Evolutionary conservation across 1,284 basidiomycete genomes (phyloP), one percentile per base, ranked within the genome.

Genomic region (Paramarasmius palmivorus): DNA sequence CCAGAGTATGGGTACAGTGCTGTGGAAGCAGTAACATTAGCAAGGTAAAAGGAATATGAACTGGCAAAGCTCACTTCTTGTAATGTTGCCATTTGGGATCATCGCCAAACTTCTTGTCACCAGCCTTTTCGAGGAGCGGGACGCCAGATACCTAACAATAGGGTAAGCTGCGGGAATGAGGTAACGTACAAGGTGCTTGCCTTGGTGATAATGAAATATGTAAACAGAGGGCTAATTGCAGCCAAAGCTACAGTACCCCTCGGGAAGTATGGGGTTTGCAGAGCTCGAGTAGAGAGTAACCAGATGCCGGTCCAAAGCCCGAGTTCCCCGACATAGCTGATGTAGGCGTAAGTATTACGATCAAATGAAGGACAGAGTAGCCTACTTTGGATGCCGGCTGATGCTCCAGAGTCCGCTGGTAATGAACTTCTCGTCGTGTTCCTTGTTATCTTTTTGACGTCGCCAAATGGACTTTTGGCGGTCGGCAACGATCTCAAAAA

Each of bases 341-440:
- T 49, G 34, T 46, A 36, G 3, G 42, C 42, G 14, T 32, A 20
- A 47, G 42, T 2, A 46, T 15, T 17, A 51, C 34, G 26, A 53
- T 40, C 39, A 14, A 29, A 10, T 2, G 29, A 8, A 9, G 42
- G 48, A 53, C 9, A 39, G 49, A 29, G 65, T 54, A 9, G 68
- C 78, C 47, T 67, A 90, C 88, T 92, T 92, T 34, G 90, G 90
- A 62, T 92, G 90, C 34, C 91, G 72, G 57, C 82, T 86, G 55
- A 84, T 69, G 37, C 78, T 72, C 90, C 90, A 93, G 9, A 92
- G 69, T 0, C 91, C 90, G 26, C 71, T 74, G 4, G 76, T 79
- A 60, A 93, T 88, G 64, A 93, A 92, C 61, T 82, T 77, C 61
- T 92, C 86, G 41, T 87, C 78, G 64, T 93, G 90, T 59, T 84